Percentiles rank a stretch among this genome's conserved stretches.
Conservation (phyloP, 257 asterid species). For the Gentiana straminea region DNA sequence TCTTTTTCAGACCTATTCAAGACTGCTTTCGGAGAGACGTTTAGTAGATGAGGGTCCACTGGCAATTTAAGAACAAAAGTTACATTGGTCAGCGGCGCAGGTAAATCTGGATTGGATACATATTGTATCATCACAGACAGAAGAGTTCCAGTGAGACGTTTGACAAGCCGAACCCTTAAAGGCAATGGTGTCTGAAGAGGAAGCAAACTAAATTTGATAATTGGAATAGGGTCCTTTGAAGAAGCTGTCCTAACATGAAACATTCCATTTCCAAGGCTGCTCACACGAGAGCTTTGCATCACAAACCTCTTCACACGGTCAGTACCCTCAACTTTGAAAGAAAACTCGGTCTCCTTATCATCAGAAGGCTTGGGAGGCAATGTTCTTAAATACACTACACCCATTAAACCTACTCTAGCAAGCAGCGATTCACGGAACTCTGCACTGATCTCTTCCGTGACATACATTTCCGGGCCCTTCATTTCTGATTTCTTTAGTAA, state of each 20-base stretch:
- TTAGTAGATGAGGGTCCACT: conserved; percentile 69
- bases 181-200: conserved; percentile 85
- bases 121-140: conserved; percentile 94
- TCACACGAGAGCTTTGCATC: conserved; percentile 56
- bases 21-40: conserved; percentile 88
- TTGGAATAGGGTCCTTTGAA: conserved; percentile 62
- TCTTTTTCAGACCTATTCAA: conserved; percentile 84
- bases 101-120: conserved; percentile 61
- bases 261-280: conserved; percentile 77
- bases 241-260: conserved; percentile 78
- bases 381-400: conserved; percentile 61
- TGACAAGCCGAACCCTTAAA: conserved; percentile 69
- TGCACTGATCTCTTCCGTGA: conserved; percentile 75
- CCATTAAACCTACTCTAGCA: conserved; percentile 78
- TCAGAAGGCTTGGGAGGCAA: conserved; percentile 56
- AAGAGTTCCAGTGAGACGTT: conserved; percentile 81
- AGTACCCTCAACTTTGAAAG: conserved; percentile 76
- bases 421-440: conserved; percentile 90
- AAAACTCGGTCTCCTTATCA: conserved; percentile 76
- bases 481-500: conserved; percentile 78
- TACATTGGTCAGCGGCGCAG: conserved; percentile 62
- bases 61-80: conserved; percentile 76
- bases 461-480: conserved; percentile 92
- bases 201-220: conserved; percentile 60
- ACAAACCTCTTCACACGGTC: conserved; percentile 78